Evolutionary conservation across 1,284 basidiomycete species (phyloP), one percentile per base, ranked within the genome.

Genomic region (Cryptococcus maquisensis): DNA sequence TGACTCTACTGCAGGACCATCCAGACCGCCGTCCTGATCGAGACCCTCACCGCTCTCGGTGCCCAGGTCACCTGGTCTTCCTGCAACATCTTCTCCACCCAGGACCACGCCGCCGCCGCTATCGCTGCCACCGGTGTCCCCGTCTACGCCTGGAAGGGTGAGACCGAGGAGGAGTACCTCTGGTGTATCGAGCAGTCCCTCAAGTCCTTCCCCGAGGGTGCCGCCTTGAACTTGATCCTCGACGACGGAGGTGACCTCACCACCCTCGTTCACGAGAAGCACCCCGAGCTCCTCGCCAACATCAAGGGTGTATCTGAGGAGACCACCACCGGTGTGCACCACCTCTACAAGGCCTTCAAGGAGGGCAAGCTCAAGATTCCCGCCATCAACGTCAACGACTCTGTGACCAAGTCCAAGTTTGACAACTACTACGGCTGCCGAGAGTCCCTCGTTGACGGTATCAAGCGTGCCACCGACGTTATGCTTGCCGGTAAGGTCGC

Each of bases 401-500:
- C 95, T 24, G 96, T 99, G 73, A 99, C 96, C 69, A 99, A 99
- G 82, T 97, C 93, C 76, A 98, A 98, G 83, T 98, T 98, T 75
- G 82, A 83, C 79, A 83, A 82, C 79, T 78, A 76, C 77, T 97
- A 97, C 77, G 93, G 93, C 63, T 99, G 95, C 82, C 90, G 96
- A 72, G 96, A 99, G 81, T 99, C 95, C 49, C 89, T 99, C 65
- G 96, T 99, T 65, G 95, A 99, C 77, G 95, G 95, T 74, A 98
- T 99, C 83, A 99, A 99, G 85, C 92, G 95, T 76, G 95, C 95
- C 60, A 99, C 95, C 68, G 95, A 99, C 79, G 92, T 99, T 77
- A 99, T 99, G 95, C 86, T 98, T 75, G 96, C 96, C 69, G 95
- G 95, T 59, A 99, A 99, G 82, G 91, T 98, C 66, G 94, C 94